Evolutionary conservation across 345 rosid species (phyloP), one percentile per base, ranked within the genome.

Genomic region (Dimocarpus longan): DNA sequence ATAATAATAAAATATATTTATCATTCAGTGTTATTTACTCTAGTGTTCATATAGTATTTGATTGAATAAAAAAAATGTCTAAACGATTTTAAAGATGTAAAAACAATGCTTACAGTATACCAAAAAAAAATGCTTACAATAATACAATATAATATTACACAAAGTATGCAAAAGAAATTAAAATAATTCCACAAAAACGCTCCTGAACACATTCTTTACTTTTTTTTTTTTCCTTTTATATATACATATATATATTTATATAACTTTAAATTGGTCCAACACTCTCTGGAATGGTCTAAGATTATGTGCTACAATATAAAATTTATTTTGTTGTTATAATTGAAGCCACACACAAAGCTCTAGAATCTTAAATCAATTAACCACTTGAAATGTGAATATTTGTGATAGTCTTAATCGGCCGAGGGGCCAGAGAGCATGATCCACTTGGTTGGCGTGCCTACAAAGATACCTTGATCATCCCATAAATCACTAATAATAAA

Each of bases 361-460:
- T 42, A 18, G 8, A 10, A 54, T 57, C 37, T 73, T 73, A 22
- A 12, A 59, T 56, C 12, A 72, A 28, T 15, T 5, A 18, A 42
- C 37, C 28, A 43, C 3, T 63, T 71, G 65, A 78, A 63, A 78
- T 62, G 28, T 43, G 63, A 39, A 18, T 18, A n/a, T 26, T 24
- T 21, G 40, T 22, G 11, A 16, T 62, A 52, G 65, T 60, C 52
- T 65, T n/a, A 10, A 59, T 76, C 52, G 16, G 76, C 22, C 42
- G 52, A 43, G 78, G 82, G 80, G 9, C 74, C 85, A 80, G 3
- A 5, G 50, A 37, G n/a, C 46, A 67, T 42, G 32, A 21, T 18
- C 71, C 79, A 60, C 79, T 7, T 8, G 57, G 46, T 42, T 73
- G n/a, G 77, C 79, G 68, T 74, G 79, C 70, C 11, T 74, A 40